phyloP scores from a whole-genome alignment of 2,329 filamentous ascomycete species.

The Alternaria sp. region DNA sequence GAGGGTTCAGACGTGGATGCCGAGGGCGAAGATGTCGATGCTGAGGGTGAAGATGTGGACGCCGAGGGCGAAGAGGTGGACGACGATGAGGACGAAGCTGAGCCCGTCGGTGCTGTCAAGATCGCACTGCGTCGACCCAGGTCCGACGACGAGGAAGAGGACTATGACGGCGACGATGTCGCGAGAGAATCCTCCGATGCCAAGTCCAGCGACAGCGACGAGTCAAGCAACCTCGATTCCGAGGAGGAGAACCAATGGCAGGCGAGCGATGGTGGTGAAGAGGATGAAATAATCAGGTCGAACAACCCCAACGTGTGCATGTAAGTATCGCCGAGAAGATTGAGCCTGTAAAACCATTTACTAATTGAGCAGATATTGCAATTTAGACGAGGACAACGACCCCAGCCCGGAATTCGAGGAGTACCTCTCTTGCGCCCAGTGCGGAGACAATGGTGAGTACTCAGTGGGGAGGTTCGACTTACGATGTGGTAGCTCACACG shows the following conservation, averaged over 20 bases:
- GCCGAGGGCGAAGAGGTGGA: constrained; percentile 55
- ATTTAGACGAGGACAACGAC: constrained; percentile 81
- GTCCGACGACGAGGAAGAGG: constrained; percentile 50
- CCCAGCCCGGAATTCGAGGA: constrained; percentile 81
- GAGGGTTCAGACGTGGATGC: constrained; percentile 53
- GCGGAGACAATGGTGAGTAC: constrained; percentile 80
- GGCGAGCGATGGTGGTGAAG: constrained; percentile 61
- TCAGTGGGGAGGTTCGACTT: constrained; percentile 25
- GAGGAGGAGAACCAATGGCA: constrained; percentile 64
- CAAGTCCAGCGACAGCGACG: constrained; percentile 49
- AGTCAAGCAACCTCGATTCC: constrained; percentile 55
- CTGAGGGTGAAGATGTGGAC: constrained; percentile 52
- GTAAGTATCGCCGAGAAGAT: constrained; percentile 55
- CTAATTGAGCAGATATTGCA: constrained; percentile 71
- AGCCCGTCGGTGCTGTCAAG: constrained; percentile 52
- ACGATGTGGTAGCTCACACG: constrained; percentile 49
- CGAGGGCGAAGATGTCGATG: constrained; percentile 59
- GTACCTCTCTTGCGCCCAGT: constrained; percentile 77
- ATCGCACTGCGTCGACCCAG: constrained; percentile 37
- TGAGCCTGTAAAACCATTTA: neutral
- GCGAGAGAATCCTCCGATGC: constrained; percentile 46
- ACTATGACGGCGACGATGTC: constrained; percentile 49
- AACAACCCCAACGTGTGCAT: constrained; percentile 66
- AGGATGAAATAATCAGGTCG: constrained; percentile 61
- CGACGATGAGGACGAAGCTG: constrained; percentile 60